phyloP scores from a whole-genome alignment of 2,329 filamentous ascomycete genomes.

The Falciphora oryzae region DNA sequence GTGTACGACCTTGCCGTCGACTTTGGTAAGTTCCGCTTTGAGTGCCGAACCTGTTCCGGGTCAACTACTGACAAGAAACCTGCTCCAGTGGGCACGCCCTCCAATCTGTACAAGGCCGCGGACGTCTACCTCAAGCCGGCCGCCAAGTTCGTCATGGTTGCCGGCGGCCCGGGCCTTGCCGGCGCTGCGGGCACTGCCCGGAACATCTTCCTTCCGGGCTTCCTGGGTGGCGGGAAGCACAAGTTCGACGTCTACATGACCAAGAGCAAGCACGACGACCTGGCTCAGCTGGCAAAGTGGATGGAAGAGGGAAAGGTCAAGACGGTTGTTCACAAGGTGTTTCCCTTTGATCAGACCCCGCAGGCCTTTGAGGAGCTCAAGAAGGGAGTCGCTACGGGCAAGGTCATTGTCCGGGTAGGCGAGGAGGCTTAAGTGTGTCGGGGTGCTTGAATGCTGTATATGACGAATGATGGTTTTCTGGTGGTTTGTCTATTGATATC shows the following conservation, averaged over 20 bases:
- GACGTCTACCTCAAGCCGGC: constrained; percentile 15
- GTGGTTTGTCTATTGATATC: background rate
- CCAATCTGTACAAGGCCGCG: constrained; percentile 16
- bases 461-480: too few relatives aligned
- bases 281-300: constrained; percentile 18
- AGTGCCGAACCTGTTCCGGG: background rate
- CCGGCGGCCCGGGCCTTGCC: background rate
- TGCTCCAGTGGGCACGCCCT: constrained; percentile 1
- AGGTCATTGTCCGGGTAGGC: constrained; percentile 20
- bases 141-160: constrained; percentile 20
- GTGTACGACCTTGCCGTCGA: constrained; percentile 52
- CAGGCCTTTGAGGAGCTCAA: constrained; percentile 20
- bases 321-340: constrained; percentile 18
- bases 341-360: constrained; percentile 18
- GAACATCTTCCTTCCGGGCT: constrained; percentile 14
- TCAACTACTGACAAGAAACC: constrained; percentile 20
- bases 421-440: background rate
- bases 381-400: constrained; percentile 18
- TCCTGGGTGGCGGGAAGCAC: constrained; percentile 16
- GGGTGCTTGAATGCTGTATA: too few relatives aligned
- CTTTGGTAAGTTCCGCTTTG: constrained; percentile 28
- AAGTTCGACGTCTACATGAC: constrained; percentile 13
- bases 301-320: constrained; percentile 22
- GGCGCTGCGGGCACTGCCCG: constrained; percentile 1
- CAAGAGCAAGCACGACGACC: constrained; percentile 11